These are phyloP conservation scores for Phialophora tarda DNA, from an alignment of 2,329 filamentous ascomycete species.

Conservation along the genomic window DNA sequence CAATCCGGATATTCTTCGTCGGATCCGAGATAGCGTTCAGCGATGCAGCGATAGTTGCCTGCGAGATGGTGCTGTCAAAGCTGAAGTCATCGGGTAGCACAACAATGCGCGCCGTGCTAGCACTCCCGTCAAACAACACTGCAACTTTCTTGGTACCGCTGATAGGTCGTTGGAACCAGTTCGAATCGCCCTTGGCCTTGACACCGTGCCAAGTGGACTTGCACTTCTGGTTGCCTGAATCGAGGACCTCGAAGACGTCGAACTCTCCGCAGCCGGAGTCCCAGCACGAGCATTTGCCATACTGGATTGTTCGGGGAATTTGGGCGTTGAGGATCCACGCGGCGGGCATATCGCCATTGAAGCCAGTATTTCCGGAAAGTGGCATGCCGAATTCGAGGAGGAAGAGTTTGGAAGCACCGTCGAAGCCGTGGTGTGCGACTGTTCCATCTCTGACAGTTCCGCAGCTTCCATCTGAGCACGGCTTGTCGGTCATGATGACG, in stretches of 20 bases:
- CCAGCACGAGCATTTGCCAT: constrained; percentile 77
- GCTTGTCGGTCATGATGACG: constrained; percentile 57
- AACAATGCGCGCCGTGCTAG: constrained; percentile 34
- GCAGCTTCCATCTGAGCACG: constrained; percentile 55
- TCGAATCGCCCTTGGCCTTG: constrained; percentile 68
- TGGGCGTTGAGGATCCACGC: constrained; percentile 77
- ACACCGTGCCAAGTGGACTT: constrained; percentile 71
- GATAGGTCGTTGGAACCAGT: constrained; percentile 73
- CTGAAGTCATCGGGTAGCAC: constrained; percentile 30
- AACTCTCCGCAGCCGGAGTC: constrained; percentile 72
- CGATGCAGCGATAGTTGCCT: constrained; percentile 26
- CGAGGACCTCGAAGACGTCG: constrained; percentile 75
- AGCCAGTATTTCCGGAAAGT: constrained; percentile 56
- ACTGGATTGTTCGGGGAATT: constrained; percentile 73
- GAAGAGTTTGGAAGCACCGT: constrained; percentile 72
- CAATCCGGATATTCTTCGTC: constrained; percentile 22
- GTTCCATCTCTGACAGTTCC: constrained; percentile 56
- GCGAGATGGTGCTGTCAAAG: constrained; percentile 32
- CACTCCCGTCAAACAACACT: constrained; percentile 59
- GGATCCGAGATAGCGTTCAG: constrained; percentile 26
- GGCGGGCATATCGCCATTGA: constrained; percentile 71
- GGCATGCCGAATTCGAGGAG: constrained; percentile 78
- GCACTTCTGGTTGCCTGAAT: constrained; percentile 66
- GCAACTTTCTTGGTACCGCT: constrained; percentile 66
- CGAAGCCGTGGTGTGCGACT: constrained; percentile 69